Percentiles rank a stretch among this genome's conserved stretches.
Evolutionary conservation across 148 eudicot genomes (phyloP).

Genomic region (Polygonum aviculare): DNA sequence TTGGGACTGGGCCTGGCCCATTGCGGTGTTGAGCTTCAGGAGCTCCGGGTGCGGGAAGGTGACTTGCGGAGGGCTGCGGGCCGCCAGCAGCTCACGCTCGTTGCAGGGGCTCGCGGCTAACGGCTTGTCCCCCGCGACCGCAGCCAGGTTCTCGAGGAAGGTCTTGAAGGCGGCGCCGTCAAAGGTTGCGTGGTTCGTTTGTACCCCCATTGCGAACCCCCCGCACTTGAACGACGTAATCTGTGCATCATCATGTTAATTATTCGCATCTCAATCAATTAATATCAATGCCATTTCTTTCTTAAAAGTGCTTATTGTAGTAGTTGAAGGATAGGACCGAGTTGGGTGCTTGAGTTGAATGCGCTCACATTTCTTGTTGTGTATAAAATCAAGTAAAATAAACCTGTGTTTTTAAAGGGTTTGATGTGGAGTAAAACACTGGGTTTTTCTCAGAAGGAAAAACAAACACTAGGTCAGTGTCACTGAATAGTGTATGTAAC

Average conservation of each 20-base stretch:
- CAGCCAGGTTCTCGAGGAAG: slow-evolving; percentile 67
- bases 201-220: slow-evolving; percentile 75
- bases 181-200: slow-evolving; percentile 59
- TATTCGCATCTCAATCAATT: neutral
- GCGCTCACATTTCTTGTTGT: neutral
- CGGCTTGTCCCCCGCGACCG: slow-evolving; percentile 52
- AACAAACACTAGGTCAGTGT: too few relatives aligned
- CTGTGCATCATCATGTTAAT: slow-evolving; percentile 17
- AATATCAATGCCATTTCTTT: too few relatives aligned
- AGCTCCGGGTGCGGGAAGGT: slow-evolving; percentile 72
- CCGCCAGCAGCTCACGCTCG: slow-evolving; percentile 61
- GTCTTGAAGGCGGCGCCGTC: slow-evolving; percentile 63
- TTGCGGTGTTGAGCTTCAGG: slow-evolving; percentile 36
- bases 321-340: neutral
- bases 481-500: too few relatives aligned
- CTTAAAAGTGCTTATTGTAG: neutral
- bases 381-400: neutral
- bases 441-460: too few relatives aligned
- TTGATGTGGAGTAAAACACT: too few relatives aligned
- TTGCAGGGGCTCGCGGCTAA: slow-evolving; percentile 44
- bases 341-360: neutral
- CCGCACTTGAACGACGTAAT: slow-evolving; percentile 81
- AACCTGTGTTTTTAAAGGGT: too few relatives aligned
- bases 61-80: slow-evolving; percentile 75
- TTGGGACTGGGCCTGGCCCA: slow-evolving; percentile 16